These are phyloP conservation scores for Paraglomus brasilianum DNA, from an alignment of 192 early-diverging fungal species.

Conservation along the genomic window DNA sequence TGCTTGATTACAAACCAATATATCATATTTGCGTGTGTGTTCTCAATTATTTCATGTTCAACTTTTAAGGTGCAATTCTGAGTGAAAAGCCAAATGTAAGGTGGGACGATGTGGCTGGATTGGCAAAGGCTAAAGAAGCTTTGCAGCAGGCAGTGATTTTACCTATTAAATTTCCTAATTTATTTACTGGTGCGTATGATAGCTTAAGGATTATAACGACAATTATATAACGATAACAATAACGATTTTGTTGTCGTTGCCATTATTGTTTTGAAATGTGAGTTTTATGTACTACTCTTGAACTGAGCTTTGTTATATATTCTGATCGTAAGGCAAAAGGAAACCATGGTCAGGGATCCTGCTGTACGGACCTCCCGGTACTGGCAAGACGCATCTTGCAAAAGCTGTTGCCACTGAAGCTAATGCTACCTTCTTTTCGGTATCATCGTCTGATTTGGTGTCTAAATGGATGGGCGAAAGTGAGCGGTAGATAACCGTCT, in stretches of 20 bases:
- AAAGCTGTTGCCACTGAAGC: slow-evolving; percentile 99
- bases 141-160: slow-evolving; percentile 98
- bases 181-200: slow-evolving; percentile 71
- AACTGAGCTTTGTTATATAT: slow-evolving; percentile 3
- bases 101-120: slow-evolving; percentile 96
- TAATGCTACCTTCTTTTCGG: slow-evolving; percentile 93
- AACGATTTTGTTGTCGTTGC: neutral
- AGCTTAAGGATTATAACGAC: neutral
- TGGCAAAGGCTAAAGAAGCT: slow-evolving; percentile 94
- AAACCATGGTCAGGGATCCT: slow-evolving; percentile 97
- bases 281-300: neutral
- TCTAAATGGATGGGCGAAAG: slow-evolving; percentile 99
- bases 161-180: slow-evolving; percentile 95
- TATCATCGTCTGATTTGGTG: slow-evolving; percentile 97
- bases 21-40: too few relatives aligned
- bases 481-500: slow-evolving; percentile 60
- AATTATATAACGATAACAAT: neutral
- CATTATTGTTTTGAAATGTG: neutral
- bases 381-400: slow-evolving; percentile 95
- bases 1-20: too few relatives aligned
- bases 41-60: too few relatives aligned
- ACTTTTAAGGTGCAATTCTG: slow-evolving; percentile 72
- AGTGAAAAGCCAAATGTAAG: slow-evolving; percentile 95
- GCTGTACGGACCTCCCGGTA: slow-evolving; percentile 96
- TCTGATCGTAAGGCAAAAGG: slow-evolving; percentile 62